Base-by-base conservation (phyloP, 2,329 filamentous ascomycete genomes). In the Microdochium paspali region DNA sequence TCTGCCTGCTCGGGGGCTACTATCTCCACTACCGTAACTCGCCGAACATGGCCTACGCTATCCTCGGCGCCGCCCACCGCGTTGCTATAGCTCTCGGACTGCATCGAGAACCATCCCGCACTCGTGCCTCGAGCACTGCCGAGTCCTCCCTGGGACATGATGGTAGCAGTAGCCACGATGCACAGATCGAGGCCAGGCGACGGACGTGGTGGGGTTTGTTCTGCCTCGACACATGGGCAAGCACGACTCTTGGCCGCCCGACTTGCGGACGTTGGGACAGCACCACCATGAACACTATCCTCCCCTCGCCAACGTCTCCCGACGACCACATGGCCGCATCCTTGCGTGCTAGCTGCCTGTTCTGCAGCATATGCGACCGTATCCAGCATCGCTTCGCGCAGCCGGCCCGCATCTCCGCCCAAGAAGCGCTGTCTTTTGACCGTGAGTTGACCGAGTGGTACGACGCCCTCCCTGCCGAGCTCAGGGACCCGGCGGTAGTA, bases 1-100 rank as follows among this genome's bases (percentile, higher is more conserved):
- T 89, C 12, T 79, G 80, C 3, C 71, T 90, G 25, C 80, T 88
- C 56, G 84, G 84, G 35, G 85, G 85, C 24, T 86, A 82, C 66
- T 90, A 90, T 60, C 76, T 88, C 47, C 85, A 89, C 62, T 89
- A 89, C 58, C 79, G 85, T 55, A 87, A 87, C 64, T 75, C 83
- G 20, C 85, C 85, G 2, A 88, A 88, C 58, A 84, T 88, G 70
- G 85, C 84, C 15, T 85, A 87, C 59, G 80, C 83, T 23, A 71
- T 89, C 10, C 77, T 85, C 58, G 85, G 85, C 20, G 84, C 83
- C 3, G 80, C 83, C 3, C 72, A 87, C 47, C 74, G 85, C 47
- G 85, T 89, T 76, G 84, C 85, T 18, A 85, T 80, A 50, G 81
- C 83, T 1, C 71, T 89, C 24, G 85, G 85, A 2, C 66, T 89